Evolutionary conservation across 352 stramenopile genomes (phyloP).

Genomic region (Globisporangium apiculatum): DNA sequence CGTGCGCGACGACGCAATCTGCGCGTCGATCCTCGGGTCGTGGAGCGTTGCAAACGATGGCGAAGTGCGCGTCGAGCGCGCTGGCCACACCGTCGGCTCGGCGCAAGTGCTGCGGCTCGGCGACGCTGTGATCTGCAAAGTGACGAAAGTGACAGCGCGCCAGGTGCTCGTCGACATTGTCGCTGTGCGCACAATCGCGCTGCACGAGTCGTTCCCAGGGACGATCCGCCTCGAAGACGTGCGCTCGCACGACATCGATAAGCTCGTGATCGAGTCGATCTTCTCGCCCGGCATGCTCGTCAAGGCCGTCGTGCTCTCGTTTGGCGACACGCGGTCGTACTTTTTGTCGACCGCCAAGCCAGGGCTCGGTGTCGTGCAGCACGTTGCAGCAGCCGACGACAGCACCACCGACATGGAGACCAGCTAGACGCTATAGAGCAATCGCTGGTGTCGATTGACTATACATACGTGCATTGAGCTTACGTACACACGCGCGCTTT

Average conservation of each 20-base stretch:
- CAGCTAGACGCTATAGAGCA: conserved; percentile 16
- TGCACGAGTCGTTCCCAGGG: conserved; percentile 74
- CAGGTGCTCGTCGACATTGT: conserved; percentile 79
- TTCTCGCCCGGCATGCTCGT: conserved; percentile 66
- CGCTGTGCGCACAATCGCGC: conserved; percentile 55
- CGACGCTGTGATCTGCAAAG: conserved; percentile 57
- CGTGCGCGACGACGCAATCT: conserved; percentile 53
- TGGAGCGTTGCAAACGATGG: conserved; percentile 24
- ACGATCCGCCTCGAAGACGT: conserved; percentile 79
- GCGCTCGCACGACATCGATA: conserved; percentile 72
- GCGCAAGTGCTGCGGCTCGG: conserved; percentile 62
- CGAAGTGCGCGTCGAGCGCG: conserved; percentile 43
- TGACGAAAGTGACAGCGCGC: conserved; percentile 61
- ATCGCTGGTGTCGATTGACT: not conserved
- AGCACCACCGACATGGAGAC: conserved; percentile 37
- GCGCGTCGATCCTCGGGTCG: conserved; percentile 53
- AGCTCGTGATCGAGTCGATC: conserved; percentile 70
- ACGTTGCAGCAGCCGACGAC: conserved; percentile 5
- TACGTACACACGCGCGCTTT: not conserved
- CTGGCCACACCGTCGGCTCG: conserved; percentile 49
- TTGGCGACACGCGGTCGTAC: conserved; percentile 80
- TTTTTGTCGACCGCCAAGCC: conserved; percentile 73
- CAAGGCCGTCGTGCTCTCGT: conserved; percentile 77
- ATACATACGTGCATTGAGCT: not conserved
- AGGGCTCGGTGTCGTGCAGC: conserved; percentile 54